Evolutionary conservation across 2,329 filamentous ascomycete species (phyloP).

Genomic region (Chaetomium globosum): DNA sequence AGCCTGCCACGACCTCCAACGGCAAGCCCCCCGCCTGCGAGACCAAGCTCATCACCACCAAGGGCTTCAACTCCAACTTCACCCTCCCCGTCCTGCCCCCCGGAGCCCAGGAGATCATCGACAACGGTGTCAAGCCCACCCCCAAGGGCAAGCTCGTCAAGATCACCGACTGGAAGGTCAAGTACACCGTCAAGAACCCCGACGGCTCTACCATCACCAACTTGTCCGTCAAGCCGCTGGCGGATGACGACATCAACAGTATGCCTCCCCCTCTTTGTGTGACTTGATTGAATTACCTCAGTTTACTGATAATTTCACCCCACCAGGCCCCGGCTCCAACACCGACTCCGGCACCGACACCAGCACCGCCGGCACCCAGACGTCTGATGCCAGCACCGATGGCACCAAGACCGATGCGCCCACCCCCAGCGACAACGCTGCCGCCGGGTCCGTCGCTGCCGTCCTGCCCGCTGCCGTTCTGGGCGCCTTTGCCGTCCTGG

Average conservation of each 20-base stretch:
- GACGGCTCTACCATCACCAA: slow-evolving; percentile 60
- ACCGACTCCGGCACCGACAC: slow-evolving; percentile 22
- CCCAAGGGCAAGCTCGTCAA: slow-evolving; percentile 66
- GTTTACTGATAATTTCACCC: background rate
- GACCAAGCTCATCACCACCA: slow-evolving; percentile 64
- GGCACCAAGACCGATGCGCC: slow-evolving; percentile 1
- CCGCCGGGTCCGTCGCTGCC: slow-evolving; percentile 21
- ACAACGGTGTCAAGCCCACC: slow-evolving; percentile 69
- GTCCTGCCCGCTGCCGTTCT: slow-evolving; percentile 31
- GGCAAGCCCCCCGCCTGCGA: slow-evolving; percentile 64
- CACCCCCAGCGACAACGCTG: slow-evolving; percentile 31
- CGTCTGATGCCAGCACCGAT: slow-evolving; percentile 19
- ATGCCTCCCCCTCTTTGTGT: slow-evolving; percentile 14
- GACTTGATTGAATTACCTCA: background rate
- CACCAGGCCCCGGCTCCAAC: slow-evolving; percentile 35
- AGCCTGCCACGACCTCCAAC: slow-evolving; percentile 56
- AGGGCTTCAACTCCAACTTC: slow-evolving; percentile 77
- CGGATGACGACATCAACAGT: slow-evolving; percentile 51
- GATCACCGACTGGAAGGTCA: slow-evolving; percentile 59
- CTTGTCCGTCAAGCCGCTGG: slow-evolving; percentile 53
- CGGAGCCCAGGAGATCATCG: slow-evolving; percentile 71
- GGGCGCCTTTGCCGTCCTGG: slow-evolving; percentile 33
- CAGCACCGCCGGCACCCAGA: slow-evolving; percentile 12
- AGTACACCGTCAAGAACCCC: slow-evolving; percentile 63
- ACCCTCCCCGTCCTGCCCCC: slow-evolving; percentile 69